Conservation (phyloP, 345 rosid genomes). For the Brassica cretica region DNA sequence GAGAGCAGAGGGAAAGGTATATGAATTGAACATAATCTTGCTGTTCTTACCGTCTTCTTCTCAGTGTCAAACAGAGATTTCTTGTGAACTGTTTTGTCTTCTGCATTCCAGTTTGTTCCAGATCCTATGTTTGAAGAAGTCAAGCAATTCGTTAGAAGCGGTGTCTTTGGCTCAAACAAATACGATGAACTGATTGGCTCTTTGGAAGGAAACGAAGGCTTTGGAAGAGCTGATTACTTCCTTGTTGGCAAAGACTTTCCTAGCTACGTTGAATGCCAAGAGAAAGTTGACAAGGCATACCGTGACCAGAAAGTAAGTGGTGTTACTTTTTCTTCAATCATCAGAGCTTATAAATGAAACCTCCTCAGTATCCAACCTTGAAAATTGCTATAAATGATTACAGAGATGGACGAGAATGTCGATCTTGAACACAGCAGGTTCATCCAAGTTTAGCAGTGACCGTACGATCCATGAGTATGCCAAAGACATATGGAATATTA, state of each 20-base stretch:
- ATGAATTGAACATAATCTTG: neutral
- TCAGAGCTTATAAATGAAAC: neutral
- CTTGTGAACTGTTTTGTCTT: neutral
- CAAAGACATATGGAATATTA: constrained; percentile 67
- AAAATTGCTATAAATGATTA: constrained; percentile 18
- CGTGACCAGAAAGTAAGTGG: constrained; percentile 58
- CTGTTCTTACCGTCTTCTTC: neutral
- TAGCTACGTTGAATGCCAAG: constrained; percentile 78
- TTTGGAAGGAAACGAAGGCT: constrained; percentile 82
- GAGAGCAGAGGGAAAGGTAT: constrained; percentile 74
- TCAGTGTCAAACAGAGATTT: neutral
- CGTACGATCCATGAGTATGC: constrained; percentile 80
- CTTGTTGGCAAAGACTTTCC: constrained; percentile 88
- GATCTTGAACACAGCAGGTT: constrained; percentile 81
- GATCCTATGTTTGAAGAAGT: constrained; percentile 77
- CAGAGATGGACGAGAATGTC: constrained; percentile 87
- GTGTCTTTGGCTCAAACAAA: constrained; percentile 60
- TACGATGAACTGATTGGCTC: constrained; percentile 72
- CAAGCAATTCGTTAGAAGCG: constrained; percentile 62
- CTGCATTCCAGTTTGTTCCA: constrained; percentile 56
- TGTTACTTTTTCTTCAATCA: neutral
- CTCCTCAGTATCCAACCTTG: neutral
- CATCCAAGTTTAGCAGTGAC: constrained; percentile 84
- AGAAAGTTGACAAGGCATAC: constrained; percentile 70
- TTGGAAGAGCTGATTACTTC: constrained; percentile 75